Conservation (phyloP, 176 grass and related monocot species). For the Panicum miliaceum region DNA sequence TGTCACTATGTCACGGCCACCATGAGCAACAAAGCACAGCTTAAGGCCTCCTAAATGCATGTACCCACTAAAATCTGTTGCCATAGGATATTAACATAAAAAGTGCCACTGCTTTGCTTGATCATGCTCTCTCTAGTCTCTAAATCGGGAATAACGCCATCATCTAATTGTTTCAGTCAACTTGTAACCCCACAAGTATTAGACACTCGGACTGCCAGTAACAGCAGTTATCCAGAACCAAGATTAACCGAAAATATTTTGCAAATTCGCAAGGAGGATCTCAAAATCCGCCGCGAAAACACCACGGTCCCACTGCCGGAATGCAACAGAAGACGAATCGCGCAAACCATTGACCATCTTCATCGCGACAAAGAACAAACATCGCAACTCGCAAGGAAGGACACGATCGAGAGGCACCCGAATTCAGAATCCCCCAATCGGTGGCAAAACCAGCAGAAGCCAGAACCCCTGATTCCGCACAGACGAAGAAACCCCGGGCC, state of each 20-base stretch:
- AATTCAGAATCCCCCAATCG: neutral
- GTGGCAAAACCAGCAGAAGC: neutral
- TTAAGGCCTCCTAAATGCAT: neutral
- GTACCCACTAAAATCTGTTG: neutral
- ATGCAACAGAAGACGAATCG: neutral
- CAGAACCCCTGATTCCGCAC: neutral
- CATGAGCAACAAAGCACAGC: neutral
- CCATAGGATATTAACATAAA: neutral
- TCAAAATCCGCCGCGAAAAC: neutral
- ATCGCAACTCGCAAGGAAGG: neutral
- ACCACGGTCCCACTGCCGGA: neutral
- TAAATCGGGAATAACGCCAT: neutral
- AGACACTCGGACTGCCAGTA: neutral
- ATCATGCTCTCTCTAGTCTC: neutral
- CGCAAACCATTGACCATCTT: neutral
- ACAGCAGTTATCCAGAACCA: neutral
- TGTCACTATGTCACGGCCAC: neutral
- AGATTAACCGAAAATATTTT: neutral
- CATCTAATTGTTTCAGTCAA: neutral
- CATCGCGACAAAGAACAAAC: neutral
- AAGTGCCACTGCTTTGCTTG: neutral
- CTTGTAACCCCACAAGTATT: neutral
- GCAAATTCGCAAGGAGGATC: neutral
- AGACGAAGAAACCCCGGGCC: neutral
- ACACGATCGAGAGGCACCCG: neutral